Base-by-base conservation (phyloP, 1,284 basidiomycete genomes). In the Marasmius tenuissimus region DNA sequence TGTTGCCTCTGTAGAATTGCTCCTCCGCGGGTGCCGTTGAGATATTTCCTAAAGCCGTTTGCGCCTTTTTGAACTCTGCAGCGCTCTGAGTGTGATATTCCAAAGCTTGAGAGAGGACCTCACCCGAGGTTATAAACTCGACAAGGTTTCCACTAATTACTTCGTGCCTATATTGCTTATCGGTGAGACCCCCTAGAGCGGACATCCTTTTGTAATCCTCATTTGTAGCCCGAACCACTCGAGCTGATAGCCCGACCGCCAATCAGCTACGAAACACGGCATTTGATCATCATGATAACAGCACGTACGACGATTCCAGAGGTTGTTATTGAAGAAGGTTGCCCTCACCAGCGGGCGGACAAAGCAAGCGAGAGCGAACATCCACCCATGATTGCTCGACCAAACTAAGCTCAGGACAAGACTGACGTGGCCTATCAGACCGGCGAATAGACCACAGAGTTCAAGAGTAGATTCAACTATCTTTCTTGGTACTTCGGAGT, bases 111-210 rank as follows among this genome's bases (percentile, higher is more conserved):
- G 11, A 34, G 20, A 38, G 14, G 37, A 49, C 62, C 61, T 40
- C 50, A 38, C 9, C 45, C n/a, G 45, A 47, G n/a, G 64, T 12
- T 14, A 68, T 60, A 18, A 65, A 57, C 37, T 63, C 58, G 3
- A 64, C 63, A 33, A 68, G 60, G 50, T 68, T 61, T 7, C 65
- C 67, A 9, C 63, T 66, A 22, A 68, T 64, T 20, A 68, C 56
- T 42, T 66, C 65, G 38, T 65, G 63, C 50, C 53, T 64, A 52
- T 63, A 68, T 40, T 65, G 51, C 12, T 57, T 56, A 37, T 68
- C 58, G 12, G 60, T 61, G 11, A 68, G 59, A 11, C 50, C 57
- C 18, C 61, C 60, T 14, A 65, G 55, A 57, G 61, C 57, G 2
- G 54, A 54, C 59, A 63, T 61, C 42, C 67, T 61, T 18, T 65